Base-by-base conservation (phyloP, 2,329 filamentous ascomycete species). In the Fusarium siculi region DNA sequence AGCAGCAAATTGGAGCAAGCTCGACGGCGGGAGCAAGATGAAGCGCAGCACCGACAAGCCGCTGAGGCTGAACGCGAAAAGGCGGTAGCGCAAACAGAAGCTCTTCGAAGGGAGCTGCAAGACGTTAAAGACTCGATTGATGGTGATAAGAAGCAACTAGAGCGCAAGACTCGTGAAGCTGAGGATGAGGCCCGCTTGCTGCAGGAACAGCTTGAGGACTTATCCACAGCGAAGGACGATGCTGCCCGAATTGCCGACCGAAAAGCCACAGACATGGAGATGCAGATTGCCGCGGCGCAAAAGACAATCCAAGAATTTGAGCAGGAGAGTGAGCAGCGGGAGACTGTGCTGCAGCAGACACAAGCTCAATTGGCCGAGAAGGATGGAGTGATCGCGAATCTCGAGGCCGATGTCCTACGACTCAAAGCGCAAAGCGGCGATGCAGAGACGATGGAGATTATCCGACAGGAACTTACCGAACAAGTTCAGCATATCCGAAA, bases 401-500 rank as follows among this genome's bases (percentile, higher is more conserved):
- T 98, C 15, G 95, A 98, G 82, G 91, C 93, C 0, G 94, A 98
- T 60, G 90, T 98, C 14, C 83, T 98, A 59, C 89, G 92, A 37
- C 84, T 97, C 9, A 98, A 96, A 79, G 93, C 95, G 0, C 93
- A 96, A 77, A 93, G 93, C 4, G 94, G 93, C 15, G 96, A 98
- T 80, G 90, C 91, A 1, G 95, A 98, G 74, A 96, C 94, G 1
- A 88, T 98, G 78, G 90, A 88, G 9, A 90, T 98, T 39, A 93
- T 99, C 76, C 94, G 96, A 80, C 90, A 91, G 74, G 95, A 99
- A 82, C 87, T 99, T 9, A 92, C 93, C 0, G 95, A 98, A 73
- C 96, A 98, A 79, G 93, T 99, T 2, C 88, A 90, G n/a, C 95
- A 98, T 78, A 97, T 98, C 73, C 91, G 94, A 66, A 91, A 90